A percentile compares a stretch with the other conserved stretches of the same genome.
phyloP scores from a whole-genome alignment of 2,329 filamentous ascomycete genomes.

The Talaromyces sp. region DNA sequence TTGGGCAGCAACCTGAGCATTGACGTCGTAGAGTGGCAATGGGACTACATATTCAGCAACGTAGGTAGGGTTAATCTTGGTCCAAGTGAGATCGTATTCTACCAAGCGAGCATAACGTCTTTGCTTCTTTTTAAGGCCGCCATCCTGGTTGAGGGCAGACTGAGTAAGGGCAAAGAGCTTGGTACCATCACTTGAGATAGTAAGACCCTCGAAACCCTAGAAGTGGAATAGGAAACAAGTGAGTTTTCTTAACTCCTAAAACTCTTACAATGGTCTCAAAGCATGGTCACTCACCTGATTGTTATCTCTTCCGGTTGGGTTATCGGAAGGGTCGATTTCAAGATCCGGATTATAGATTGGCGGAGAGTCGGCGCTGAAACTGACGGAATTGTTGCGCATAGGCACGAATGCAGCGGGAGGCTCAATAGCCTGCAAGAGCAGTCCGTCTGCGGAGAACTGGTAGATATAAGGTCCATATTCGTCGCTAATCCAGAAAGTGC shows the following conservation, averaged over 20 bases:
- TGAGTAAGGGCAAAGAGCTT: constrained; percentile 66
- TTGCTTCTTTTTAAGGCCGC: constrained; percentile 55
- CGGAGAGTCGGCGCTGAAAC: constrained; percentile 64
- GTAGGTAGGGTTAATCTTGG: constrained; percentile 46
- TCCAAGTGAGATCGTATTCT: constrained; percentile 57
- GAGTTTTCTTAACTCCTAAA: not conserved
- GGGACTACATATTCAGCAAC: constrained; percentile 65
- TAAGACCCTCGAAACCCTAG: constrained; percentile 71
- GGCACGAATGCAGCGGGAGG: constrained; percentile 66
- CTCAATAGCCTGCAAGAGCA: constrained; percentile 62
- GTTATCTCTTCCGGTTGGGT: constrained; percentile 63
- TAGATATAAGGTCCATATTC: constrained; percentile 72
- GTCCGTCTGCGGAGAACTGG: constrained; percentile 59
- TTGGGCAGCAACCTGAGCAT: constrained; percentile 61
- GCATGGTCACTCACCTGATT: constrained; percentile 44
- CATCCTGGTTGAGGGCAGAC: constrained; percentile 63
- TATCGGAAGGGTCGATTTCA: constrained; percentile 55
- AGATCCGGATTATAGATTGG: constrained; percentile 57
- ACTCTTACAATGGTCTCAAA: not conserved
- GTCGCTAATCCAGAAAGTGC: constrained; percentile 67
- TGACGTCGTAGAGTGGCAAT: constrained; percentile 58
- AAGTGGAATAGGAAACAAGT: not conserved
- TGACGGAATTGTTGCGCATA: constrained; percentile 58
- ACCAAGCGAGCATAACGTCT: constrained; percentile 62
- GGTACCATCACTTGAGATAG: constrained; percentile 61